Conservation (phyloP, 768 basidiomycete genomes). For the Kwoniella shandongensis region DNA sequence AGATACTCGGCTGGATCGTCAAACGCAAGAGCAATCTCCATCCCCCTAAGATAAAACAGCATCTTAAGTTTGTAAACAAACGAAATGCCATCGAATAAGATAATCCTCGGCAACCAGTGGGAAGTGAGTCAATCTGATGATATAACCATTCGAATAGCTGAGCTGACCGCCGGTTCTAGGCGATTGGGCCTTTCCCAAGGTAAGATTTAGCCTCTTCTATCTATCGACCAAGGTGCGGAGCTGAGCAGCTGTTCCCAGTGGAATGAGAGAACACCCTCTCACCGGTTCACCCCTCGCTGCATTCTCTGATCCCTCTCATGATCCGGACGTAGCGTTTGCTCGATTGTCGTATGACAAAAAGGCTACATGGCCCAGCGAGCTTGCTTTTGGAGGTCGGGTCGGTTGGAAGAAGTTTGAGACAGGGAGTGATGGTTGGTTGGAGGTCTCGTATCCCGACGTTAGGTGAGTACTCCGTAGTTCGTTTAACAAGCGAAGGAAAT, state of each 20-base stretch:
- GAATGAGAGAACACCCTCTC: conserved; percentile 46
- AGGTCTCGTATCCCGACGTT: conserved; percentile 37
- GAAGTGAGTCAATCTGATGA: conserved; percentile 18
- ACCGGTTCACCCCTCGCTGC: conserved; percentile 34
- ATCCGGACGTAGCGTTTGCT: conserved; percentile 39
- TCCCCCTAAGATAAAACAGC: too few species aligned
- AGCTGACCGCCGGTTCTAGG: conserved; percentile 12
- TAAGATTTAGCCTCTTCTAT: conserved; percentile 3
- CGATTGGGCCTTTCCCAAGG: conserved; percentile 42
- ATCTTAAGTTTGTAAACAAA: too few species aligned
- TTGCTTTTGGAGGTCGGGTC: conserved; percentile 29
- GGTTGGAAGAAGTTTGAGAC: conserved; percentile 35
- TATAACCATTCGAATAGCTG: too few species aligned
- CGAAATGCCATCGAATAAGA: background rate
- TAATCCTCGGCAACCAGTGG: conserved; percentile 20
- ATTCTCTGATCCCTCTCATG: conserved; percentile 16
- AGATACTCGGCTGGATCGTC: too few species aligned
- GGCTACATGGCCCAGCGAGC: conserved; percentile 40
- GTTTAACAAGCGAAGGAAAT: too few species aligned
- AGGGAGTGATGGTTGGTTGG: conserved; percentile 30
- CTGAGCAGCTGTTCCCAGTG: conserved; percentile 15
- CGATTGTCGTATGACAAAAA: conserved; percentile 12
- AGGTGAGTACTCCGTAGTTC: conserved; percentile 17
- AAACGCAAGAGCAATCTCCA: too few species aligned
- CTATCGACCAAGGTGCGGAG: too few species aligned